Percentiles rank a stretch among this genome's conserved stretches.
Conservation (phyloP, 2,329 filamentous ascomycete species). For the Monosporascus ibericus region DNA sequence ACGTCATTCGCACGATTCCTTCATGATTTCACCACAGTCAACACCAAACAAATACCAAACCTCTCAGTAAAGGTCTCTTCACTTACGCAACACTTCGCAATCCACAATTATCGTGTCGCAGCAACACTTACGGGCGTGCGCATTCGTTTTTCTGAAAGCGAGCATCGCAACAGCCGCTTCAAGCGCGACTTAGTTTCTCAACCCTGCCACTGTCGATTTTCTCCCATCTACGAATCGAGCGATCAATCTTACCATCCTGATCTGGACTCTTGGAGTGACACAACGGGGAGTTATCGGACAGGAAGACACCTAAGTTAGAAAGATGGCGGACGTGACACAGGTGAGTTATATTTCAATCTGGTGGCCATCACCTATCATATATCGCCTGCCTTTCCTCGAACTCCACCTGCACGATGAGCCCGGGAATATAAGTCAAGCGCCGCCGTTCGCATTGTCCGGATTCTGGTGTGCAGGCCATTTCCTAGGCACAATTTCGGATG, state of each 20-base stretch:
- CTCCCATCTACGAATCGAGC: background rate
- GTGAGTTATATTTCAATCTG: conserved; percentile 3
- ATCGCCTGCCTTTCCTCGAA: no score
- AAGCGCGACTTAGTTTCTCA: no score
- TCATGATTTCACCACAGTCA: no score
- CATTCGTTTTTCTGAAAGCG: background rate
- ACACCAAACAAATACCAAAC: no score
- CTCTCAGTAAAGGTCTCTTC: no score
- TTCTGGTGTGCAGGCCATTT: no score
- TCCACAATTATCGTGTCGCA: background rate
- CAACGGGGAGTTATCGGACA: background rate
- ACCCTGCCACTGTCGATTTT: no score
- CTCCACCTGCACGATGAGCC: no score
- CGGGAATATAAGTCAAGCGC: no score
- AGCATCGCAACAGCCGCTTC: background rate
- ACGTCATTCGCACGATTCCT: background rate
- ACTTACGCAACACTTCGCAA: background rate
- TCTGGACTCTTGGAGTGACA: background rate
- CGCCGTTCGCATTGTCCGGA: no score
- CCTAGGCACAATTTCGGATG: no score
- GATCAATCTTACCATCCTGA: background rate
- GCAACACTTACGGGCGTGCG: background rate
- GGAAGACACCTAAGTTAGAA: conserved; percentile 1
- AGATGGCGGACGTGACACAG: conserved; percentile 12
- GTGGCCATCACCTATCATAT: no score